A percentile compares a stretch with the other conserved stretches of the same genome.
These are phyloP conservation scores for Candolleomyces efflorescens DNA, from an alignment of 768 basidiomycete genomes.

Conservation along the genomic window DNA sequence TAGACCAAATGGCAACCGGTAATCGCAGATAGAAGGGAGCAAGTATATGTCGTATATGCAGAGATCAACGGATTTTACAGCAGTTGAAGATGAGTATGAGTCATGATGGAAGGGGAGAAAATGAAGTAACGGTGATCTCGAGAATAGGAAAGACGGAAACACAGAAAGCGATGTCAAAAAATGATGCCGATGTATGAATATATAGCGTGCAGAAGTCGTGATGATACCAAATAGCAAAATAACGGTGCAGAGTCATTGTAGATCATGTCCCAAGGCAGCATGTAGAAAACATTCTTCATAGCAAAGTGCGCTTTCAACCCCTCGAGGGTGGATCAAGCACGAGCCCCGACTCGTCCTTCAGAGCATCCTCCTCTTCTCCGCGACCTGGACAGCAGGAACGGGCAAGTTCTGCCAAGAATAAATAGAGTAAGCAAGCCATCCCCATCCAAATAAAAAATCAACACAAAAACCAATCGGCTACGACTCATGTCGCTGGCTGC, in stretches of 20 bases:
- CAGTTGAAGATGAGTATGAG: not conserved
- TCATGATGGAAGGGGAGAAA: not conserved
- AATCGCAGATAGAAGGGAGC: not conserved
- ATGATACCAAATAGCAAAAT: too few relatives aligned
- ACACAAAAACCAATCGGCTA: constrained; percentile 1
- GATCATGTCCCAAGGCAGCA: not conserved
- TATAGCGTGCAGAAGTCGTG: too few relatives aligned
- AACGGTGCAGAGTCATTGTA: too few relatives aligned
- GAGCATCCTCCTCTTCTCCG: constrained; percentile 18
- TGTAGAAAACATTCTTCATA: not conserved
- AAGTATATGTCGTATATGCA: not conserved
- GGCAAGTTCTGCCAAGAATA: constrained; percentile 14
- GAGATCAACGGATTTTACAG: not conserved
- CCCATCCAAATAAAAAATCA: not conserved
- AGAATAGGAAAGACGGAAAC: not conserved
- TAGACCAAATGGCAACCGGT: not conserved
- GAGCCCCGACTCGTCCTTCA: constrained; percentile 5
- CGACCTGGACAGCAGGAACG: constrained; percentile 8
- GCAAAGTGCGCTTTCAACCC: not conserved
- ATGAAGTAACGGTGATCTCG: not conserved
- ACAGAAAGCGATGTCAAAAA: not conserved
- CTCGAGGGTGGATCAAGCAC: not conserved
- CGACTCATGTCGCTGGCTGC: constrained; percentile 1
- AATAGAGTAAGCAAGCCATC: not conserved
- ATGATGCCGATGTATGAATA: too few relatives aligned